Evolutionary conservation across 208 protist species (phyloP), one percentile per base, ranked within the genome.

Genomic region (Leishmania turanica): DNA sequence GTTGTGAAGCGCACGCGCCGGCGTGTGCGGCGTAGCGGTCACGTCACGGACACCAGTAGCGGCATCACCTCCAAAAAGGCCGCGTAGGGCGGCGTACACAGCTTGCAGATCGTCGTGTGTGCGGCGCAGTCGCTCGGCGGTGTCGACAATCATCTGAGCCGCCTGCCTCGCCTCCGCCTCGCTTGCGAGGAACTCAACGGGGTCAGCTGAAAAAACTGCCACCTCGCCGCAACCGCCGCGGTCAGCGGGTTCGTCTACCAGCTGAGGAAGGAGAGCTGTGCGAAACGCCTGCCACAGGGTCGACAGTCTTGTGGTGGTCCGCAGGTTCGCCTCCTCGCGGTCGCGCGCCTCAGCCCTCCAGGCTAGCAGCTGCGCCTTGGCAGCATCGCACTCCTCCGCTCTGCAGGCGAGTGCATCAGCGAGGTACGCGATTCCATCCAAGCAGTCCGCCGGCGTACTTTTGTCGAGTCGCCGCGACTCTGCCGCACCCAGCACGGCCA

Each of bases 51-150:
- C 45, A 34, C 47, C 13, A 45, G 76, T 49, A 13, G 56, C 8
- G 9, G 15, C 76, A 21, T 69, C 45, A 9, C 76, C 82, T 24
- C 82, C 82, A 53, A 85, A 85, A 15, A 31, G 42, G 64, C 51
- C 24, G 8, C 75, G 77, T 60, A 85, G 47, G 5, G 58, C 9
- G 0, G 71, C 40, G 47, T 58, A 62, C 34, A 85, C 56, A 8
- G 24, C 64, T 21, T 56, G 77, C 72, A 79, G 34, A 1, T 74
- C 71, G 0, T 68, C 56, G n/a, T 65, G 70, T 3, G 69, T 49
- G 31, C 31, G 40, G 1, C 62, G 77, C 40, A 85, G 31, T 21
- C 62, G 51, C 4, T 68, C 51, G 11, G 51, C 56, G 21, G 72
- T 42, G 5, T 85, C 82, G 9, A 31, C 54, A 24, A 81, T 54